These are phyloP conservation scores for Aspergillus sojae DNA, from an alignment of 2,329 filamentous ascomycete genomes.

Conservation along the genomic window DNA sequence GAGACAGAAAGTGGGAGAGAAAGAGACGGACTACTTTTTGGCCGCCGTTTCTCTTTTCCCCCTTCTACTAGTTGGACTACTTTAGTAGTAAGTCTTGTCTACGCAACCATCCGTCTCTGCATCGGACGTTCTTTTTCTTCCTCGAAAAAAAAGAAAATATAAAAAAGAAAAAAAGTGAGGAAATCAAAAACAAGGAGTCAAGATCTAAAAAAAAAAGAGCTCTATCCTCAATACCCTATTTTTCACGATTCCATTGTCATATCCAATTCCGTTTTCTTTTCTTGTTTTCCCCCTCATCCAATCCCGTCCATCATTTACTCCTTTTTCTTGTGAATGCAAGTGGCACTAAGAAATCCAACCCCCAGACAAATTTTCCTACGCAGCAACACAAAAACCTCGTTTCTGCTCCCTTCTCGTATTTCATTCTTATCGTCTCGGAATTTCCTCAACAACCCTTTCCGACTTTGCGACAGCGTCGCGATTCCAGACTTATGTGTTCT, in stretches of 20 bases:
- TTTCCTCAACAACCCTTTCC: slow-evolving; percentile 7
- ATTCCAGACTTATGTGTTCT: slow-evolving; percentile 26
- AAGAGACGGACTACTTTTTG: slow-evolving; percentile 3
- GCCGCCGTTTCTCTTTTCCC: slow-evolving; percentile 16
- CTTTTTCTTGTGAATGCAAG: slow-evolving; percentile 18
- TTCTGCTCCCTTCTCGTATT: slow-evolving; percentile 3
- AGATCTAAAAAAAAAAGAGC: slow-evolving; percentile 3
- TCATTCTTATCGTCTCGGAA: not conserved
- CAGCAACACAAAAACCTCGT: slow-evolving; percentile 8
- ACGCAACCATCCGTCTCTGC: slow-evolving; percentile 29
- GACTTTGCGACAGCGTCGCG: slow-evolving; percentile 25
- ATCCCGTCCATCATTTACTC: slow-evolving; percentile 11
- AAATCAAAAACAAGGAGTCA: slow-evolving; percentile 5
- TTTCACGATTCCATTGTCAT: slow-evolving; percentile 1
- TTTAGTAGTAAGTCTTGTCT: slow-evolving; percentile 4
- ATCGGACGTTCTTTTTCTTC: slow-evolving; percentile 3
- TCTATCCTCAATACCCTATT: not conserved
- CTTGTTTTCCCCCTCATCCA: slow-evolving; percentile 12
- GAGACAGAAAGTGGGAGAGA: not conserved
- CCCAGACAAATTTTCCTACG: slow-evolving; percentile 8
- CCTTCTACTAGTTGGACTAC: slow-evolving; percentile 9
- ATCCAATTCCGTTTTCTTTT: slow-evolving; percentile 11
- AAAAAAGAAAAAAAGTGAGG: slow-evolving; percentile 8
- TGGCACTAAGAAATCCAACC: slow-evolving; percentile 6
- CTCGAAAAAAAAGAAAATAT: slow-evolving; percentile 14